Evolutionary conservation across 495 filamentous ascomycete genomes (phyloP), one percentile per base, ranked within the genome.

Genomic region (Neurospora tetrasperma): DNA sequence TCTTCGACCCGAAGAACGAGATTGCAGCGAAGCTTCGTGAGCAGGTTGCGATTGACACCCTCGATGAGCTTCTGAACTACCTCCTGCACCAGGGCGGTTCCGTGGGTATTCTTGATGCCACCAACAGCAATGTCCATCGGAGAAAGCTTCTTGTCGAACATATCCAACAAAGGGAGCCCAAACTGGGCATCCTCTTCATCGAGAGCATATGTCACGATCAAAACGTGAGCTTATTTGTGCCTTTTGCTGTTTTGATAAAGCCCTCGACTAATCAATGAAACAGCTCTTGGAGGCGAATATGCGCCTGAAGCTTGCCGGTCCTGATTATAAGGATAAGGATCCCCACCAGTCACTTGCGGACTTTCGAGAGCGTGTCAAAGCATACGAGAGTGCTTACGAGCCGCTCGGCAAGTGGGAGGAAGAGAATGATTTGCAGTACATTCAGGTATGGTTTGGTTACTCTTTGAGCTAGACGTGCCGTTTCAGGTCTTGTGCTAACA

Each of bases 101-200:
- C 69, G 91, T 99, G n/a, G 96, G 96, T n/a, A 98, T 98, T 74
- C 88, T 98, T 20, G 95, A 98, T 84, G 95, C 95, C 10, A 99
- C 96, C 3, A 99, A 99, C 83, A 97, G 94, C 82, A 99, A 95
- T 0, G 86, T 95, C 70, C 87, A 92, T 72, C 90, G 96, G 27
- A 87, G 96, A 66, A 91, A 96, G 80, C 87, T 90, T 2, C 86
- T 99, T 35, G 92, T 97, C 73, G 88, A 94, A 44, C 89, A 90
- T 73, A 92, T 99, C 77, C 91, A 93, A 71, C 83, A 90, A 69
- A 88, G 92, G 69, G 95, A 96, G 74, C 95, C 96, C 6, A 91
- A 91, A 54, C 84, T 99, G 40, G 94, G 94, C 38, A 92, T 99
- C 27, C 81, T 99, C 23, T 98, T 97, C 82, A 90, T 98, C 7